phyloP scores from a whole-genome alignment of 495 filamentous ascomycete species.

The Daldinia concentrica region DNA sequence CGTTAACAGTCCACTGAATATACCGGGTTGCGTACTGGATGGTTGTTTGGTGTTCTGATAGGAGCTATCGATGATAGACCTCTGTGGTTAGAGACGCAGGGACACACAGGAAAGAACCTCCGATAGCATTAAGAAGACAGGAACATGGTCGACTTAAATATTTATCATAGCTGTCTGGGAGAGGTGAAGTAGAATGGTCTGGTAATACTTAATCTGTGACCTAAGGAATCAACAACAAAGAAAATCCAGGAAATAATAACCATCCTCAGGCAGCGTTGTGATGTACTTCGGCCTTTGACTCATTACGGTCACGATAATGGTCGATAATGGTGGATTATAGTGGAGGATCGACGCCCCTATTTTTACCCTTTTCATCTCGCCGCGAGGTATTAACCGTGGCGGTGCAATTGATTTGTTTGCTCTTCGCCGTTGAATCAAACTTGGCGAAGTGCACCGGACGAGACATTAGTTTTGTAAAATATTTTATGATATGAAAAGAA shows the following conservation, averaged over 20 bases:
- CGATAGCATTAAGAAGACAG: background rate
- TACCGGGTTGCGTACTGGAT: background rate
- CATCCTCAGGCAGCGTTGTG: background rate
- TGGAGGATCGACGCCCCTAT: conserved; percentile 4
- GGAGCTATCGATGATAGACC: background rate
- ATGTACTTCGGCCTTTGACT: background rate
- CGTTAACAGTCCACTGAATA: background rate
- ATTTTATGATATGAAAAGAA: no score
- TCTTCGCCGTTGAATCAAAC: no score
- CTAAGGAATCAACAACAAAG: background rate
- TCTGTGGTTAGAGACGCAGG: background rate
- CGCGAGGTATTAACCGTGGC: background rate
- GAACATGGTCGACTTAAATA: background rate
- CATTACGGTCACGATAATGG: background rate
- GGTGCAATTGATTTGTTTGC: background rate
- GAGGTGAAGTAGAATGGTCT: background rate
- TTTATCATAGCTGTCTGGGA: background rate
- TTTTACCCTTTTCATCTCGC: background rate
- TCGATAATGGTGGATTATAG: background rate
- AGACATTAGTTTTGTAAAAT: no score
- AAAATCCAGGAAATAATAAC: background rate
- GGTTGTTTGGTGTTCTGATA: no score
- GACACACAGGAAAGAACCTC: background rate
- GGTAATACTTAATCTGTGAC: background rate
- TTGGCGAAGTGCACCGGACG: background rate